A percentile compares a stretch with the other conserved stretches of the same genome.
These are phyloP conservation scores for Nidularia sp. DNA, from an alignment of 768 basidiomycete genomes.

Conservation along the genomic window DNA sequence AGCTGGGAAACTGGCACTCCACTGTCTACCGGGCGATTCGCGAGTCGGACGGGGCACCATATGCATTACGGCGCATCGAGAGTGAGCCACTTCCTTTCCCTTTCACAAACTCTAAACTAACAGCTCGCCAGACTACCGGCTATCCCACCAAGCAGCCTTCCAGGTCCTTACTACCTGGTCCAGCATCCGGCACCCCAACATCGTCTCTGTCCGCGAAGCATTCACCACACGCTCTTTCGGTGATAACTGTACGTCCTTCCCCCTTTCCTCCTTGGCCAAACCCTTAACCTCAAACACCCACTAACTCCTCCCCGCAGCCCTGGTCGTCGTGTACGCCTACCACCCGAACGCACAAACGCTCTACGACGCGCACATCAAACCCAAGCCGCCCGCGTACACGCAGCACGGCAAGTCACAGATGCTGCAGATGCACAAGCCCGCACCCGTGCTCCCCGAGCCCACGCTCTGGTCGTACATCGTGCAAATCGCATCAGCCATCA, in stretches of 20 bases:
- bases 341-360: constrained; percentile 82
- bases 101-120: constrained; percentile 5
- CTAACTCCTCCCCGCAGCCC: constrained; percentile 41
- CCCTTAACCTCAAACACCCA: background rate
- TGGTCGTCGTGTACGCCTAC: constrained; percentile 90
- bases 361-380: constrained; percentile 70
- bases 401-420: constrained; percentile 14
- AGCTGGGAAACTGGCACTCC: constrained; percentile 82
- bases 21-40: constrained; percentile 82
- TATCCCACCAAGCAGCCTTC: constrained; percentile 81
- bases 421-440: constrained; percentile 10
- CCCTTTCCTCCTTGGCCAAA: background rate
- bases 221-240: constrained; percentile 93
- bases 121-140: constrained; percentile 64
- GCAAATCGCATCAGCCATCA: constrained; percentile 86
- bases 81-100: constrained; percentile 44
- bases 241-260: constrained; percentile 73
- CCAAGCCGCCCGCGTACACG: constrained; percentile 33
- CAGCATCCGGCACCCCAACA: constrained; percentile 77
- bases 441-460: constrained; percentile 60
- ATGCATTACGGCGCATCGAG: constrained; percentile 81
- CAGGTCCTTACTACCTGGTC: constrained; percentile 82
- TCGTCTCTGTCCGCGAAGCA: constrained; percentile 82
- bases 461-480: constrained; percentile 91
- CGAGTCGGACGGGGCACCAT: constrained; percentile 70